Conservation (phyloP, 176 grass and related monocot species). For the Oryza glaberrima region DNA sequence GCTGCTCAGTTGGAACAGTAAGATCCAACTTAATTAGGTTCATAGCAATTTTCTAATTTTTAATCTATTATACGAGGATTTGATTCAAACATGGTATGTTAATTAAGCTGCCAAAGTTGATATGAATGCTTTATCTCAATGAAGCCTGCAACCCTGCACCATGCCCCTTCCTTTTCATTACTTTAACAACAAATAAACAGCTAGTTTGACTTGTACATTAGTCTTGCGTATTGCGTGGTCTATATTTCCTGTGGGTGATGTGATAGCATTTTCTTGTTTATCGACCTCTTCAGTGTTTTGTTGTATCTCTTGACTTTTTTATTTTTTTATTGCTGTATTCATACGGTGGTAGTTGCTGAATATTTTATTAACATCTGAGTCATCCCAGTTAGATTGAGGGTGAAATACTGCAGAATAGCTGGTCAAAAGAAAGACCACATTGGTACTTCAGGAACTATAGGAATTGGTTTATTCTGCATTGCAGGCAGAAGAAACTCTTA, state of each 20-base stretch:
- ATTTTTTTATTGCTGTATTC: background rate
- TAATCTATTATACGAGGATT: background rate
- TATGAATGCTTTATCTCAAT: background rate
- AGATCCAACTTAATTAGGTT: slow-evolving; percentile 42
- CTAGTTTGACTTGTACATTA: background rate
- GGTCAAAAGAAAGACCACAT: background rate
- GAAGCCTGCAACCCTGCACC: background rate
- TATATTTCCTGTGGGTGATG: background rate
- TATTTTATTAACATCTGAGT: slow-evolving; percentile 2
- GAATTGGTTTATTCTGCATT: background rate
- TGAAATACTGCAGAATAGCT: background rate
- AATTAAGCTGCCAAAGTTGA: background rate
- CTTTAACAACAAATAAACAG: background rate
- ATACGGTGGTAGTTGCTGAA: background rate
- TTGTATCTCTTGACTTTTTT: background rate
- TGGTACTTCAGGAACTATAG: background rate
- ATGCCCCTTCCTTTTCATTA: background rate
- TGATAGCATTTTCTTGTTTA: background rate
- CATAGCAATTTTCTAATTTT: slow-evolving; percentile 17
- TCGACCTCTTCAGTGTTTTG: background rate
- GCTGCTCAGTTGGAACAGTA: slow-evolving; percentile 98
- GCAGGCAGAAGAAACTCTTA: background rate
- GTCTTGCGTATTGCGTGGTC: background rate
- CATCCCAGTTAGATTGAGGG: background rate
- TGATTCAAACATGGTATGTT: background rate